Conservation (phyloP, 176 grass and related monocot genomes). For the Juncus effusus region DNA sequence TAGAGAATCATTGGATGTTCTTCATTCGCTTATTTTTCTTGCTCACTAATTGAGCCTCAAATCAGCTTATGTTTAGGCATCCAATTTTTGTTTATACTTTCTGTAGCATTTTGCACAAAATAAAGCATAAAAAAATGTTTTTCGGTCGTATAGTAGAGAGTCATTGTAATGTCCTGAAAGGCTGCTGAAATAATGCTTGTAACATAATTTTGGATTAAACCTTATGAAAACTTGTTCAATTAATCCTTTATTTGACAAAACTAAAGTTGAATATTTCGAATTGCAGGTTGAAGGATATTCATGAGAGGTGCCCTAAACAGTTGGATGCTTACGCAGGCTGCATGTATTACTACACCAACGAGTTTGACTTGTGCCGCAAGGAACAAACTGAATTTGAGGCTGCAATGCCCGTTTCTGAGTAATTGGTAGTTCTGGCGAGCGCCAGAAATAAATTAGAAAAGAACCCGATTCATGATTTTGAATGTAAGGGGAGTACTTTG, state of each 20-base stretch:
- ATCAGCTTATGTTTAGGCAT: too few species aligned
- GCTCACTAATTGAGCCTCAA: too few species aligned
- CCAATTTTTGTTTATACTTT: too few species aligned
- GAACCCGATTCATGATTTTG: conserved; percentile 47
- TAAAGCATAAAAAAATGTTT: too few species aligned
- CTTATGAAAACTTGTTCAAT: too few species aligned
- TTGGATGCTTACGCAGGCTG: conserved; percentile 77
- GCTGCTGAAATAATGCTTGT: too few species aligned
- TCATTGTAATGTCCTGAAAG: too few species aligned
- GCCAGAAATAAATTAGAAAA: conserved; percentile 63
- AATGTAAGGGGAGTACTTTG: conserved; percentile 36
- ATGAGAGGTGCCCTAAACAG: conserved; percentile 72
- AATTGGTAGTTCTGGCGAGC: conserved; percentile 28
- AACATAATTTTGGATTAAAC: too few species aligned
- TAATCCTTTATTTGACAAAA: conserved; percentile 4
- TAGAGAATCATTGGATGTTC: too few species aligned
- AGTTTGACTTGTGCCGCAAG: conserved; percentile 83
- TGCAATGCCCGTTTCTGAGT: conserved; percentile 58
- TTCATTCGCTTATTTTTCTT: too few species aligned
- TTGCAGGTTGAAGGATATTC: conserved; percentile 76
- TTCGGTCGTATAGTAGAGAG: too few species aligned
- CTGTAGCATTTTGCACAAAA: too few species aligned
- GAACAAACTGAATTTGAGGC: conserved; percentile 82
- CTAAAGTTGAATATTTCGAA: conserved; percentile 1
- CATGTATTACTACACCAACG: conserved; percentile 97